Conservation (phyloP, 208 protist genomes). For the Kentomonas sorsogonicus region DNA sequence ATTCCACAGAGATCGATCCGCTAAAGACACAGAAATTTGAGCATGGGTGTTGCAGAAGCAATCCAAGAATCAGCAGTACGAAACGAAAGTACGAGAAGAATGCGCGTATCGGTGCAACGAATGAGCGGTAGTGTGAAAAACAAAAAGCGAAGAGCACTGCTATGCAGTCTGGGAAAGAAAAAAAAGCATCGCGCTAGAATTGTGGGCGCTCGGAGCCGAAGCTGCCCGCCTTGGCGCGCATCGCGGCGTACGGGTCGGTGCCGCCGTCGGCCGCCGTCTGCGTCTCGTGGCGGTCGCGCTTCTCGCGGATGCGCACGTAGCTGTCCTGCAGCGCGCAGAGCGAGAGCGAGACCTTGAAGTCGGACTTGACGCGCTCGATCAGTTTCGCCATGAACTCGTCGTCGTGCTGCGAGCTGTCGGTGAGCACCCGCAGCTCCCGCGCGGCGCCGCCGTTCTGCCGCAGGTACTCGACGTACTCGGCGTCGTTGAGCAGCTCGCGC, state of each 20-base stretch:
- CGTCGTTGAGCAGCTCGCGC: conserved; percentile 59
- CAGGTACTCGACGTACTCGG: conserved; percentile 71
- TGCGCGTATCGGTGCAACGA: background rate
- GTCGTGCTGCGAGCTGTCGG: conserved; percentile 56
- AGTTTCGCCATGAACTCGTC: conserved; percentile 83
- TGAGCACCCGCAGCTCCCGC: conserved; percentile 53
- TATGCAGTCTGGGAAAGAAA: conserved; percentile 11
- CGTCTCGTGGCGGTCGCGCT: conserved; percentile 74
- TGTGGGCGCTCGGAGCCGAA: conserved; percentile 51
- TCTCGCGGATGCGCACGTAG: conserved; percentile 74
- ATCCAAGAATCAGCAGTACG: background rate
- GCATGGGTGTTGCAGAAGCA: background rate
- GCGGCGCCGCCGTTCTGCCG: conserved; percentile 65
- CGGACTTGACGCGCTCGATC: conserved; percentile 56
- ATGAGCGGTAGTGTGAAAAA: background rate
- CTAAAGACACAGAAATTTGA: too few relatives aligned
- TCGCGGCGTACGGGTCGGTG: conserved; percentile 58
- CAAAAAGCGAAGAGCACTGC: conserved; percentile 2
- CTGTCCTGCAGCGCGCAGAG: conserved; percentile 82
- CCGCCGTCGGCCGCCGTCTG: conserved; percentile 75
- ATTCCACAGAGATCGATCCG: too few relatives aligned
- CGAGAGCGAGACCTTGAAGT: conserved; percentile 69
- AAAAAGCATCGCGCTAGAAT: conserved; percentile 31
- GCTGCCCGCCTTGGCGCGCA: conserved; percentile 47
- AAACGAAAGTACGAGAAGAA: background rate